Conservation (phyloP, 495 filamentous ascomycete genomes). For the Sabuloglossum arenarium region DNA sequence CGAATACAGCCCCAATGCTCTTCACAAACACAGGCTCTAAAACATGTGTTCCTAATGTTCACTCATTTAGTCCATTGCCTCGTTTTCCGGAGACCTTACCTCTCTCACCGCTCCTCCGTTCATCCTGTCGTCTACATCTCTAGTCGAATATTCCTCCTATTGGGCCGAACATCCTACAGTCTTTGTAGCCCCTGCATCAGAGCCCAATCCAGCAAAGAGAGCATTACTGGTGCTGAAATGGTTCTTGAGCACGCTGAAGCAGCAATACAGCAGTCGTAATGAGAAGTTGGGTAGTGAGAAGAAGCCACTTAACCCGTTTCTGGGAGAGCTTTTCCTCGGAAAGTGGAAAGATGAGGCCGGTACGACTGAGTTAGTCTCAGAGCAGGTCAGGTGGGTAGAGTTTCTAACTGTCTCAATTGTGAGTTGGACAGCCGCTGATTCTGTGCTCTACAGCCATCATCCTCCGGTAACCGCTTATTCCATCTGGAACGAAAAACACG, state of each 20-base stretch:
- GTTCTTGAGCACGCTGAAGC: slow-evolving; percentile 91
- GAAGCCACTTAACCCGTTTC: slow-evolving; percentile 64
- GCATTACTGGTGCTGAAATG: slow-evolving; percentile 81
- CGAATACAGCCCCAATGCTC: not conserved
- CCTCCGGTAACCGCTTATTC: slow-evolving; percentile 93
- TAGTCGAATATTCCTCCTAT: slow-evolving; percentile 90
- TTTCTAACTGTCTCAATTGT: not conserved
- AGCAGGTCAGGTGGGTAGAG: slow-evolving; percentile 52
- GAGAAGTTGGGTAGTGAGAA: slow-evolving; percentile 90
- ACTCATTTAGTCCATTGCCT: slow-evolving; percentile 60
- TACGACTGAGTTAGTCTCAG: slow-evolving; percentile 38
- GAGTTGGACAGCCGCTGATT: not conserved
- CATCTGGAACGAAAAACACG: slow-evolving; percentile 67
- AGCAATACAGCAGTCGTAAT: slow-evolving; percentile 79
- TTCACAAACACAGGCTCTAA: not conserved
- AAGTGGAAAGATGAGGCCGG: slow-evolving; percentile 65
- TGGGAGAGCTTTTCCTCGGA: slow-evolving; percentile 76
- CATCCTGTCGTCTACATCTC: slow-evolving; percentile 77
- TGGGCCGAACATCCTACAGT: slow-evolving; percentile 86
- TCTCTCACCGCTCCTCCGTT: slow-evolving; percentile 89
- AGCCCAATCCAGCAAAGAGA: slow-evolving; percentile 63
- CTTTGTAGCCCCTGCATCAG: slow-evolving; percentile 69
- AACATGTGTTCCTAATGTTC: too few relatives aligned
- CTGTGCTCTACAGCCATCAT: slow-evolving; percentile 47
- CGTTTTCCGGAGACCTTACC: slow-evolving; percentile 89